Evolutionary conservation across 2,329 filamentous ascomycete species (phyloP).

Genomic region (Raffaelea albimanens): DNA sequence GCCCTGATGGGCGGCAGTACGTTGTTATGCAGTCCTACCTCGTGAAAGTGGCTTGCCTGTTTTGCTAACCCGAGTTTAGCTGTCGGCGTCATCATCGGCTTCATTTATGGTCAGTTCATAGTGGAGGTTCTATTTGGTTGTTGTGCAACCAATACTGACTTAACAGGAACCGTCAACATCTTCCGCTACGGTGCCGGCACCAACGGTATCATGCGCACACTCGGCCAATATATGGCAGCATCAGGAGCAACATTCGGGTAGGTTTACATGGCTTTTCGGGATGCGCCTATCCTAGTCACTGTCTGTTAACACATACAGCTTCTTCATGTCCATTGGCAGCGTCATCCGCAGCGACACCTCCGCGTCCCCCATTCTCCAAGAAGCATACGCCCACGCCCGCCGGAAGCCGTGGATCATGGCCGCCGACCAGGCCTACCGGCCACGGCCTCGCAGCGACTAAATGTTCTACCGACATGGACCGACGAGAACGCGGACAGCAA

Average conservation of each 20-base stretch:
- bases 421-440: slow-evolving; percentile 28
- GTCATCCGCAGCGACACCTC: slow-evolving; percentile 82
- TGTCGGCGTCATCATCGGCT: slow-evolving; percentile 92
- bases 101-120: slow-evolving; percentile 74
- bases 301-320: slow-evolving; percentile 39
- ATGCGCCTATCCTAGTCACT: not conserved
- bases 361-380: slow-evolving; percentile 61
- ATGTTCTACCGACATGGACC: too few species aligned
- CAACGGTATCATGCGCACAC: slow-evolving; percentile 85
- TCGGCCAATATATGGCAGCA: slow-evolving; percentile 94
- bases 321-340: slow-evolving; percentile 98
- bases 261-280: slow-evolving; percentile 15
- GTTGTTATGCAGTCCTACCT: slow-evolving; percentile 27
- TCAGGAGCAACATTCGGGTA: slow-evolving; percentile 96
- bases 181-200: slow-evolving; percentile 89
- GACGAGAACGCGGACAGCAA: too few species aligned
- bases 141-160: too few species aligned
- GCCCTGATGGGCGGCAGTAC: slow-evolving; percentile 97
- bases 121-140: too few species aligned
- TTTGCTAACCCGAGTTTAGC: slow-evolving; percentile 45
- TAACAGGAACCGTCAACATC: slow-evolving; percentile 80
- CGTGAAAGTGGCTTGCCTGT: not conserved
- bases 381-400: slow-evolving; percentile 67
- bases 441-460: slow-evolving; percentile 17
- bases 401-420: slow-evolving; percentile 62